Evolutionary conservation across 2,329 filamentous ascomycete species (phyloP), one percentile per base, ranked within the genome.

Genomic region (Aspergillus uvarum): DNA sequence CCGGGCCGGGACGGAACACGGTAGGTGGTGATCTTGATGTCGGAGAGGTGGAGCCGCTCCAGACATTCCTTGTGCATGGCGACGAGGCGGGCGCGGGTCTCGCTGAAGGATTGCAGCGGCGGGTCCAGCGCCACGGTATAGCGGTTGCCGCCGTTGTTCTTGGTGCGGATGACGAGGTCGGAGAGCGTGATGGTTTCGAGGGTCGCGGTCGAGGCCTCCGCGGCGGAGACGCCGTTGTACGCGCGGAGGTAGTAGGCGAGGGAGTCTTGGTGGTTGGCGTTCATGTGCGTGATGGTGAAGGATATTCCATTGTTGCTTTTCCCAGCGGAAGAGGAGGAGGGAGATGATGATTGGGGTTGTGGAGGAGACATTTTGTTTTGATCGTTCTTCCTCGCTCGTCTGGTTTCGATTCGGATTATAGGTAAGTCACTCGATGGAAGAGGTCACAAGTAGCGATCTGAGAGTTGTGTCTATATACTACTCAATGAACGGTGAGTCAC

Each of bases 201-300:
- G 44, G 80, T 76, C 21, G 90, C 86, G 21, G 80, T 78, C 59
- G 84, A 78, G 53, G 88, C 83, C 53, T 82, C 77, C 61, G 78
- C 75, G 7, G 82, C 70, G 16, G 87, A 83, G 49, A 91, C 79
- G 16, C 80, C 75, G 72, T 80, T 81, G 79, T 87, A 92, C 75
- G 92, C 85, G 64, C 87, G 87, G n/a, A 96, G 85, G 76, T 93
- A 96, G 71, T 89, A 83, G 59, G 84, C 79, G 53, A 96, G 86
- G 59, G 91, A 91, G 67, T 86, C 83, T 54, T 83, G 80, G 78
- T 96, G 94, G 75, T 94, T 89, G 48, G 81, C 80, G 79, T 97
- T 96, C 91, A 97, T 95, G 80, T 97, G 93, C 35, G 81, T 81
- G 71, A 94, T 85, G 74, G 92, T 88, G 60, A 87, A 85, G 59